Percentiles rank a stretch among this genome's conserved stretches.
These are phyloP conservation scores for Diaporthe sp. DNA, from an alignment of 2,329 filamentous ascomycete species.

Conservation along the genomic window DNA sequence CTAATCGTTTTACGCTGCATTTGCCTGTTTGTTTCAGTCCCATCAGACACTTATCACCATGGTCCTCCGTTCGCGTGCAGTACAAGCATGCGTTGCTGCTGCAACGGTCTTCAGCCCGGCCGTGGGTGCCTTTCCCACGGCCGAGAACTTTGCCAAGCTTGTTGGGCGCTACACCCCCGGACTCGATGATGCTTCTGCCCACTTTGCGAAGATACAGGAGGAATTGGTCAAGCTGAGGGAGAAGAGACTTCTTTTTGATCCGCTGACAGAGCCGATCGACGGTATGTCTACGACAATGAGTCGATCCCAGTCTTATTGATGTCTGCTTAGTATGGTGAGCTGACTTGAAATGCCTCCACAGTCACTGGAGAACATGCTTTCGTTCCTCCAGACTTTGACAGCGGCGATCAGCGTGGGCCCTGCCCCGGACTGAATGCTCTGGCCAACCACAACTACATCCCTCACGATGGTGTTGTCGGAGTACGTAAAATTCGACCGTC, in stretches of 20 bases:
- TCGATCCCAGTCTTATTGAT: background rate
- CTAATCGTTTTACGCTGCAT: background rate
- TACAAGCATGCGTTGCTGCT: conserved; percentile 22
- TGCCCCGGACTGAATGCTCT: conserved; percentile 50
- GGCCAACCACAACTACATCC: conserved; percentile 49
- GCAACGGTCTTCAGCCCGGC: background rate
- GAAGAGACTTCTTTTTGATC: conserved; percentile 65
- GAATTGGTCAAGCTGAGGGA: conserved; percentile 50
- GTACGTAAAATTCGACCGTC: background rate
- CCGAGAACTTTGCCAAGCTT: conserved; percentile 18
- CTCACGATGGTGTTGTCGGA: conserved; percentile 47
- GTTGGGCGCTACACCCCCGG: background rate
- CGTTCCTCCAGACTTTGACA: conserved; percentile 39
- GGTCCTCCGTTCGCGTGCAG: conserved; percentile 6
- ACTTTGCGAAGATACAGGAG: conserved; percentile 21
- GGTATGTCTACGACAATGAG: background rate
- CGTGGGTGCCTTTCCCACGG: conserved; percentile 14
- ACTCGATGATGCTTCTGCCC: conserved; percentile 8
- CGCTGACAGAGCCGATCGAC: conserved; percentile 22
- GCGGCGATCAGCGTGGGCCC: conserved; percentile 48
- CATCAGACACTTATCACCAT: background rate
- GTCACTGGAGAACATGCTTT: conserved; percentile 31
- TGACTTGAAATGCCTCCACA: background rate
- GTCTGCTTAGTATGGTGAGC: background rate
- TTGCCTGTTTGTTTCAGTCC: background rate